Evolutionary conservation across 768 basidiomycete species (phyloP), one percentile per base, ranked within the genome.

Genomic region (Boletus barrowsii): DNA sequence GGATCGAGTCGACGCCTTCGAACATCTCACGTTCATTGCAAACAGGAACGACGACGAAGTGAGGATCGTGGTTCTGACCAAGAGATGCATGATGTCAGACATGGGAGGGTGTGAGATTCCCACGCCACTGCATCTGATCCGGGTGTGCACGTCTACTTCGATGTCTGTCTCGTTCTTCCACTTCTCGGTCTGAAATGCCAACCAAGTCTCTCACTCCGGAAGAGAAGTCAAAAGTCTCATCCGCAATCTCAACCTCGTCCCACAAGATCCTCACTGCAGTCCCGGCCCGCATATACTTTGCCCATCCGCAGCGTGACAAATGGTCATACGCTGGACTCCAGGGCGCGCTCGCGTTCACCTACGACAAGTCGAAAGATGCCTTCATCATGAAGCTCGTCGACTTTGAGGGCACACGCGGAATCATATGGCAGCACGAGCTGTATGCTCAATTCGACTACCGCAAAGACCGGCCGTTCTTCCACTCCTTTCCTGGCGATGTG

Each of bases 351-450:
- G 85, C 84, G 2, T 82, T 96, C 59, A 79, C 82, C 15, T 73
- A 79, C 14, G 86, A 93, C 67, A 81, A 75, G 44, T 68, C 72
- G 3, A 81, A 77, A 49, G 81, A 80, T 26, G 76, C 77, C 5
- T 75, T 83, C 37, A 78, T 78, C 66, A 83, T 97, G 65, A 84
- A 83, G 69, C 75, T 98, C 48, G 88, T 98, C 3, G 96, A 98
- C 70, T 65, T 97, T 17, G 72, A 78, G 59, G 90, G 93, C 18
- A 91, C 90, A 4, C 74, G 93, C 50, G 93, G 93, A 5, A 81
- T 94, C 20, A 83, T 93, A 41, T 99, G 96, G 96, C 85, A 93
- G 54, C 91, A 97, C 60, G 93, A 96, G 68, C 72, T 98, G 5
- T 96, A 93, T 62, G 78, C 87, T 24, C 84, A 83, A 32, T 81